These are phyloP conservation scores for Pezicula rhizophila DNA, from an alignment of 2,329 filamentous ascomycete species.

Conservation along the genomic window DNA sequence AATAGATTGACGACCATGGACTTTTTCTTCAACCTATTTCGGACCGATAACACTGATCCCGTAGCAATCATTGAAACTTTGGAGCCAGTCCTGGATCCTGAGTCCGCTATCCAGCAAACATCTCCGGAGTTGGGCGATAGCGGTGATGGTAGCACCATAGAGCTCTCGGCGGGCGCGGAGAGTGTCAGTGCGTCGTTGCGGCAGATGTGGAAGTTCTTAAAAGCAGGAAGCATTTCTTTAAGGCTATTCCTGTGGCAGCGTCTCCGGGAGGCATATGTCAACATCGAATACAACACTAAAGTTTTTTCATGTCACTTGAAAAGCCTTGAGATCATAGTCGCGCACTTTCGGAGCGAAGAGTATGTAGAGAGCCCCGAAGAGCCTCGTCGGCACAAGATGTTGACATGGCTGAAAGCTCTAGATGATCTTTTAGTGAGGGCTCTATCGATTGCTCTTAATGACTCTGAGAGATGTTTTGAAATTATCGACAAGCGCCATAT, in stretches of 20 bases:
- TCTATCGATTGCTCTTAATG: slow-evolving; percentile 62
- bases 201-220: slow-evolving; percentile 81
- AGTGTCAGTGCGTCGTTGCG: slow-evolving; percentile 40
- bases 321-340: slow-evolving; percentile 76
- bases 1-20: slow-evolving; percentile 93
- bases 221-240: slow-evolving; percentile 74
- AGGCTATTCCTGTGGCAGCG: slow-evolving; percentile 85
- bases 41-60: slow-evolving; percentile 73
- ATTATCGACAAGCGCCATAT: slow-evolving; percentile 79
- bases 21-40: slow-evolving; percentile 88
- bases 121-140: slow-evolving; percentile 25
- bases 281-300: slow-evolving; percentile 80
- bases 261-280: slow-evolving; percentile 81
- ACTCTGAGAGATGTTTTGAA: slow-evolving; percentile 64
- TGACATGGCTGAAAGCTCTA: slow-evolving; percentile 72
- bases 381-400: slow-evolving; percentile 62
- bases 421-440: slow-evolving; percentile 71
- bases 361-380: slow-evolving; percentile 49
- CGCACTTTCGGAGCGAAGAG: slow-evolving; percentile 57
- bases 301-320: slow-evolving; percentile 81
- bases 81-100: slow-evolving; percentile 82
- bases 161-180: slow-evolving; percentile 8
- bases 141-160: slow-evolving; percentile 4
- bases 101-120: slow-evolving; percentile 40
- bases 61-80: slow-evolving; percentile 83